Percentiles rank a stretch among this genome's conserved stretches.
Evolutionary conservation across 2,329 filamentous ascomycete species (phyloP).

Genomic region (Diaporthe vaccinii): DNA sequence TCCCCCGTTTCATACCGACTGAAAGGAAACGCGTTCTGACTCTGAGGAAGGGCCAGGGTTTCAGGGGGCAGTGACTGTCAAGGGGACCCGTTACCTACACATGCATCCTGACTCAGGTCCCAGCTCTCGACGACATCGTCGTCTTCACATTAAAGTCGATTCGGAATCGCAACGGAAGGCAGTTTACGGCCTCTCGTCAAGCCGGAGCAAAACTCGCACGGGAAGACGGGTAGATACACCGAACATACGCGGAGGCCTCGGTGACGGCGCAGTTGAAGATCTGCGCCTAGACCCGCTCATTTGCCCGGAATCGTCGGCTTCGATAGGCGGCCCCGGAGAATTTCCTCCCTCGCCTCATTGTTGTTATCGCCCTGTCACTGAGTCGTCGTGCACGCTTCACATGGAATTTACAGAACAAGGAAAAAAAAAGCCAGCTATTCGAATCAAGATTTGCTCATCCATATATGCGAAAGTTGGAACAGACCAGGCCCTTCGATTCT

Average conservation of each 20-base stretch:
- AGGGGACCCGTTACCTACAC: neutral
- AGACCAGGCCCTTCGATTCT: neutral
- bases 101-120: neutral
- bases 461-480: neutral
- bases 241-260: slow-evolving; percentile 16
- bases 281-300: neutral
- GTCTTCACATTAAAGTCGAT: neutral
- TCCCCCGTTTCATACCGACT: neutral
- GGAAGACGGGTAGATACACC: neutral
- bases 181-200: neutral
- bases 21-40: slow-evolving; percentile 5
- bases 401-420: too few species aligned
- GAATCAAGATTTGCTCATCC: neutral
- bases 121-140: neutral
- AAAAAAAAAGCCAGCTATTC: neutral
- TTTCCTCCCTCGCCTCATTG: neutral
- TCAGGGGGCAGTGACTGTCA: slow-evolving; percentile 1
- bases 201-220: neutral
- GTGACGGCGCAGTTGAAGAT: neutral
- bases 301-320: neutral
- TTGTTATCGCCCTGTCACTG: neutral
- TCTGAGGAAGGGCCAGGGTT: neutral
- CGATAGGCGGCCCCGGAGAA: neutral
- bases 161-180: neutral
- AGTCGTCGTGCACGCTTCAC: neutral